A percentile compares a stretch with the other conserved stretches of the same genome.
Conservation (phyloP, 805 yeast genomes). For the Wickerhamomyces tratensis region DNA sequence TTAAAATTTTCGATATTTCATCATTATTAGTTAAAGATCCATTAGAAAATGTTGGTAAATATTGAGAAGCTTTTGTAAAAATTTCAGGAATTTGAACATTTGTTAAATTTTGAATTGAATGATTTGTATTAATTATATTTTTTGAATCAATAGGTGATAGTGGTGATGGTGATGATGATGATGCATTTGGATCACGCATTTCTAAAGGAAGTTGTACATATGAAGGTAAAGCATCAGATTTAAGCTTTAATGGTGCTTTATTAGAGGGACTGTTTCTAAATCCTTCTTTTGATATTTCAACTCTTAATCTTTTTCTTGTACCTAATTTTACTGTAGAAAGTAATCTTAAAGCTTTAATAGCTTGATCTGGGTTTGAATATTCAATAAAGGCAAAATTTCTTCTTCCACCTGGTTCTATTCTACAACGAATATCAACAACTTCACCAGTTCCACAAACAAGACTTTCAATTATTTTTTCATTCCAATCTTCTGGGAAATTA, state of each 20-base stretch:
- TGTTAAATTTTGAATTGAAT: slow-evolving; percentile 4
- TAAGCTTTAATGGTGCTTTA: slow-evolving; percentile 35
- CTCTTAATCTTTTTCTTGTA: slow-evolving; percentile 35
- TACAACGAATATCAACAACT: slow-evolving; percentile 49
- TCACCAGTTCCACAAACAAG: slow-evolving; percentile 68
- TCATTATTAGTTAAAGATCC: slow-evolving; percentile 47
- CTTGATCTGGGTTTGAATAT: slow-evolving; percentile 41
- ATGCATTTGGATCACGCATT: no score
- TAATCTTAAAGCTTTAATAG: slow-evolving; percentile 35
- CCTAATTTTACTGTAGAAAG: slow-evolving; percentile 35
- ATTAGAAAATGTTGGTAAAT: slow-evolving; percentile 39
- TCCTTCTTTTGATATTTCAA: slow-evolving; percentile 59
- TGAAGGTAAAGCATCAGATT: slow-evolving; percentile 39
- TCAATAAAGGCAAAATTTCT: slow-evolving; percentile 65
- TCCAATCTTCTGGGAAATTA: slow-evolving; percentile 66
- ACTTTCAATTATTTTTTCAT: slow-evolving; percentile 47
- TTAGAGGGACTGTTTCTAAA: no score
- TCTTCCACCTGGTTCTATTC: slow-evolving; percentile 31
- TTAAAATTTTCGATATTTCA: slow-evolving; percentile 49
- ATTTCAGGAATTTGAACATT: slow-evolving; percentile 33
- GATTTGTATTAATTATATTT: no score
- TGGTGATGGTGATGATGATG: no score
- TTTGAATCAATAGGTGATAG: no score
- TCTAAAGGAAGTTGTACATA: slow-evolving; percentile 50
- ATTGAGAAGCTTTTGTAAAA: slow-evolving; percentile 43